Evolutionary conservation across 768 basidiomycete species (phyloP), one percentile per base, ranked within the genome.

Genomic region (Collybia sordida): DNA sequence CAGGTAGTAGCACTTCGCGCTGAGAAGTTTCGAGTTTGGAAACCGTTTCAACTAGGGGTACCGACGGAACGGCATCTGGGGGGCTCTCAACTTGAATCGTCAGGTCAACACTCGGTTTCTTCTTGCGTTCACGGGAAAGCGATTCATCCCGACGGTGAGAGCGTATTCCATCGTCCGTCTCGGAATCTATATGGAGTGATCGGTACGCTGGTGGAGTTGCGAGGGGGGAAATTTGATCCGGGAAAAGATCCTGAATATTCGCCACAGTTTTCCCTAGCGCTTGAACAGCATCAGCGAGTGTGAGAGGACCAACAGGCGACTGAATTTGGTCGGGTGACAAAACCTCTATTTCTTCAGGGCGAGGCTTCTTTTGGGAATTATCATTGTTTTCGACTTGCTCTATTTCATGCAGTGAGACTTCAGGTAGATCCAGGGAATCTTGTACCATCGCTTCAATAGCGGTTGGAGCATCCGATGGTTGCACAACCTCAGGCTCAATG

Each of bases 221-320:
- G 15, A 59, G 28, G 5, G 60, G 60, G 14, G 60, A 61, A 15
- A 58, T 52, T 27, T 59, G 58, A 8, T 54, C 58, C 0, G 60
- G 58, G 41, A 61, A 61, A 52, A 58, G 53, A 31, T 55, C 54
- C 21, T 61, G 56, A 14, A 59, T 59, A 18, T 61, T 59, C 19
- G 56, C 56, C 9, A 59, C 56, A 21, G 58, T 53, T 42, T 58
- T 50, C 6, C 56, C 58, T 4, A 61, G 42, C 23, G 59, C 54
- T 14, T 52, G 37, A 1, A 59, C 60, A 17, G 54, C 60, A 17
- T 59, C 57, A 19, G 51, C 58, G 15, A 61, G 56, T 11, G 52
- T 48, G 24, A 56, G 56, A 1, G 60, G 58, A 3, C 58, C 60
- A 42, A 57, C 41, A 18, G 58, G 58, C 12, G 60, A 59, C 14